Conservation (phyloP, 768 basidiomycete genomes). For the Tricholoma flavovirens region DNA sequence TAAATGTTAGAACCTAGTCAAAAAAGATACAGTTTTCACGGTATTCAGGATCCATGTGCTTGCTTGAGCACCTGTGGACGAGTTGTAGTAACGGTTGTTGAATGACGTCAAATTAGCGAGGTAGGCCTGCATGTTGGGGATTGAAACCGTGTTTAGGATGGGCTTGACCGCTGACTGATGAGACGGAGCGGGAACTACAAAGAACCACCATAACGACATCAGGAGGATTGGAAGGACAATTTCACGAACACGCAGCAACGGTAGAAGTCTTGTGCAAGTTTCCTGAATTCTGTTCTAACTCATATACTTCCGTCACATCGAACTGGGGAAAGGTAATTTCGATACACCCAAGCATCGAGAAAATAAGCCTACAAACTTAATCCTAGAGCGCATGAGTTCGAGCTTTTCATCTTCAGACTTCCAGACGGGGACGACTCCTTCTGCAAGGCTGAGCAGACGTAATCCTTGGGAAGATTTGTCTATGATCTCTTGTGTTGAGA, state of each 20-base stretch:
- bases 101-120: constrained; percentile 27
- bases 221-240: not conserved
- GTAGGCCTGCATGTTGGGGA: constrained; percentile 23
- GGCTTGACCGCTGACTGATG: constrained; percentile 19
- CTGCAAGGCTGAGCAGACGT: constrained; percentile 31
- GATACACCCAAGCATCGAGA: not conserved
- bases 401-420: constrained; percentile 35
- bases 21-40: constrained; percentile 15
- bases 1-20: not conserved
- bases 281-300: constrained; percentile 21
- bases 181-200: constrained; percentile 21
- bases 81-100: constrained; percentile 30
- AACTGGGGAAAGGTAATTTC: constrained; percentile 21
- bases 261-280: constrained; percentile 12
- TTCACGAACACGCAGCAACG: constrained; percentile 23
- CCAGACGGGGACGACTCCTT: constrained; percentile 34
- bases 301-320: constrained; percentile 36
- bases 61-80: constrained; percentile 25
- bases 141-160: constrained; percentile 17
- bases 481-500: constrained; percentile 28
- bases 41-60: constrained; percentile 28
- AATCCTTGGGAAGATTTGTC: constrained; percentile 29
- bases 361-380: constrained; percentile 28
- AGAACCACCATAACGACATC: not conserved
- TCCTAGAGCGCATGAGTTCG: constrained; percentile 26